These are phyloP conservation scores for Colletotrichum spinosum DNA, from an alignment of 2,329 filamentous ascomycete species.

Conservation along the genomic window DNA sequence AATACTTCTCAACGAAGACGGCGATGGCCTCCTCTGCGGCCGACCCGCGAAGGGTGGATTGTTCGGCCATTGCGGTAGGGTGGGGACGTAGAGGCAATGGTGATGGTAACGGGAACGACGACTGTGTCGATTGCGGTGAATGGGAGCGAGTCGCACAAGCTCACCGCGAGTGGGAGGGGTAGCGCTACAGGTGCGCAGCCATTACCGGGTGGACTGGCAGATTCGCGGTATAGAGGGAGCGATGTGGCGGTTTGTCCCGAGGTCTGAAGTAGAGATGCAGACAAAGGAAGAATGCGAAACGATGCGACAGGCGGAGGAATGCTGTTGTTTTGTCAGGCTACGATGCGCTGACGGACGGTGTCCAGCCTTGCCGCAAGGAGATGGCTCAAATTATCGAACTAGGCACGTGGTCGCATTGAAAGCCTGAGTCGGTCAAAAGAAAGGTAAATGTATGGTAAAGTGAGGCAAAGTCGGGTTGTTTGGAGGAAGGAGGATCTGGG, in stretches of 20 bases:
- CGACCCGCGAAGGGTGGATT: conserved; percentile 82
- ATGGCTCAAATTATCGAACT: conserved; percentile 11
- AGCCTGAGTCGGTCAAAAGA: conserved; percentile 17
- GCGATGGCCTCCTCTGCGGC: conserved; percentile 75
- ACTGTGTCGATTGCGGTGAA: conserved; percentile 1
- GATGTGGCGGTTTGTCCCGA: background rate
- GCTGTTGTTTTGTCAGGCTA: conserved; percentile 11
- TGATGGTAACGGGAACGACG: conserved; percentile 17
- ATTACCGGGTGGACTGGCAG: conserved; percentile 24
- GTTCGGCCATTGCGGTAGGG: conserved; percentile 55
- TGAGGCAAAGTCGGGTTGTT: background rate
- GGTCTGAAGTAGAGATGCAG: background rate
- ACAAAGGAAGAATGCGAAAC: background rate
- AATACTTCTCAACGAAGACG: conserved; percentile 71
- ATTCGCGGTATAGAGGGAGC: background rate
- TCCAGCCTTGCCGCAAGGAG: conserved; percentile 16
- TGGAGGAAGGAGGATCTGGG: background rate
- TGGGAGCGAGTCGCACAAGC: conserved; percentile 33
- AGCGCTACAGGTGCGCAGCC: conserved; percentile 30
- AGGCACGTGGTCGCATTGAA: conserved; percentile 34
- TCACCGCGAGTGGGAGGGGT: conserved; percentile 24
- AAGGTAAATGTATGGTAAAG: too few relatives aligned
- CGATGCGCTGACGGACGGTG: conserved; percentile 4
- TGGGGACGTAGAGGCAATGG: conserved; percentile 70
- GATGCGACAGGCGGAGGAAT: conserved; percentile 8